Base-by-base conservation (phyloP, 2,329 filamentous ascomycete species). In the Epichloe elymi region DNA sequence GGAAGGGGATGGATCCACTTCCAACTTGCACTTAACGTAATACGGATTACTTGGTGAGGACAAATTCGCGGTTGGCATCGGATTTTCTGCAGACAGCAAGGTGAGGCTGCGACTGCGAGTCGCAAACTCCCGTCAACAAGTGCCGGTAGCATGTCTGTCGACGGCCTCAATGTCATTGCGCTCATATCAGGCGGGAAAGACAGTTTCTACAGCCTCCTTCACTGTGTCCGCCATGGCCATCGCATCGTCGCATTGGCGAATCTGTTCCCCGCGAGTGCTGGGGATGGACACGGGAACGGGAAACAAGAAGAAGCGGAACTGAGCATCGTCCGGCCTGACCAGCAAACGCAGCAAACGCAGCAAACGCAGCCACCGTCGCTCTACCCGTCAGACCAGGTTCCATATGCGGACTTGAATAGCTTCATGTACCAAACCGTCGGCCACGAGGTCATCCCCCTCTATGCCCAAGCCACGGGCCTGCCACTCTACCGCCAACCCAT, bases 341-440 rank as follows among this genome's bases (percentile, higher is more conserved):
- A 56, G 54, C 53, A 23, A 19, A 17, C 8, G 14, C 19, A 56
- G 54, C 53, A 23, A 19, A 17, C 8, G 14, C 19, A 56, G 54
- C 54, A 19, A 14, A 17, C 5, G 10, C 12, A 33, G 12, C 23
- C 38, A 8, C 1, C 45, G 15, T 14, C 26, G 8, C 10, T 7
- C 17, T 45, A 12, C 30, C 23, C 7, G 23, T 5, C 20, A 15
- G 39, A 48, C n/a, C 17, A 45, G 33, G 26, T 4, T 3, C 15
- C n/a, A n/a, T 64, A 72, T 45, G 65, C 61, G 46, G 71, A 97
- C 65, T 76, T 95, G 59, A 88, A 98, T 68, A 96, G 90, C 71
- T 97, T 93, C 81, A 98, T 98, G 93, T 98, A 97, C 73, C 93
- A 98, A 73, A 98, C 93, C 3, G 87, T 96, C 54, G 93, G 93